phyloP scores from a whole-genome alignment of 2,329 filamentous ascomycete species.

The Escovopsis sp. region DNA sequence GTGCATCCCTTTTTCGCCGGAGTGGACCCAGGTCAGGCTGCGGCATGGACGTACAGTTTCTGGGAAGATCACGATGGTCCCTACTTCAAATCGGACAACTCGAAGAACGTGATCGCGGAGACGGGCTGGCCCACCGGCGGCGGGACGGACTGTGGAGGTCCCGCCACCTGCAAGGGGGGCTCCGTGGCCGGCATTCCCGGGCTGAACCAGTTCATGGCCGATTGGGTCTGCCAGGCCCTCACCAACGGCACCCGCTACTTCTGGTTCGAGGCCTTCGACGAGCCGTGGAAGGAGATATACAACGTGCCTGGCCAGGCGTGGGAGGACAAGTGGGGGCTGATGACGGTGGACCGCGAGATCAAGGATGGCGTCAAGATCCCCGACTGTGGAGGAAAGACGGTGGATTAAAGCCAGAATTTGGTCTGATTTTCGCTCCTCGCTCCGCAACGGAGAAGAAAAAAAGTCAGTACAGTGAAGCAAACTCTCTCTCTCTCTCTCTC shows the following conservation, averaged over 20 bases:
- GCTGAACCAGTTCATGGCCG: conserved; percentile 73
- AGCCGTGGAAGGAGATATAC: conserved; percentile 79
- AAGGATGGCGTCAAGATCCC: conserved; percentile 78
- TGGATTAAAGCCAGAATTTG: conserved; percentile 14
- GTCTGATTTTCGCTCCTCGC: too few species aligned
- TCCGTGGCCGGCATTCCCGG: conserved; percentile 65
- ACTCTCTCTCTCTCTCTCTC: too few species aligned
- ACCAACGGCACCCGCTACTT: conserved; percentile 82
- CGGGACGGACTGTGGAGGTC: conserved; percentile 58
- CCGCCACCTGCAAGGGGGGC: conserved; percentile 43
- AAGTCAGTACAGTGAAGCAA: too few species aligned
- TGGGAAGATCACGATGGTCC: conserved; percentile 56
- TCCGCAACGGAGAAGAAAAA: too few species aligned
- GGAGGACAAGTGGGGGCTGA: conserved; percentile 92
- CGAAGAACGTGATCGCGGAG: conserved; percentile 71
- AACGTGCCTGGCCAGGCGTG: conserved; percentile 56
- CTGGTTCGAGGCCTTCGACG: conserved; percentile 95
- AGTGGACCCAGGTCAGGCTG: conserved; percentile 49
- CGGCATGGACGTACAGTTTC: conserved; percentile 70
- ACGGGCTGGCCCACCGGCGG: conserved; percentile 82
- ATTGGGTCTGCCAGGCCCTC: conserved; percentile 71
- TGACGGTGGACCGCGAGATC: conserved; percentile 71
- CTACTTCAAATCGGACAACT: conserved; percentile 45
- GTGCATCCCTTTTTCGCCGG: conserved; percentile 94
- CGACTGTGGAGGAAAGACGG: conserved; percentile 64